These are phyloP conservation scores for Phoma sp. DNA, from an alignment of 2,329 filamentous ascomycete species.

Conservation along the genomic window DNA sequence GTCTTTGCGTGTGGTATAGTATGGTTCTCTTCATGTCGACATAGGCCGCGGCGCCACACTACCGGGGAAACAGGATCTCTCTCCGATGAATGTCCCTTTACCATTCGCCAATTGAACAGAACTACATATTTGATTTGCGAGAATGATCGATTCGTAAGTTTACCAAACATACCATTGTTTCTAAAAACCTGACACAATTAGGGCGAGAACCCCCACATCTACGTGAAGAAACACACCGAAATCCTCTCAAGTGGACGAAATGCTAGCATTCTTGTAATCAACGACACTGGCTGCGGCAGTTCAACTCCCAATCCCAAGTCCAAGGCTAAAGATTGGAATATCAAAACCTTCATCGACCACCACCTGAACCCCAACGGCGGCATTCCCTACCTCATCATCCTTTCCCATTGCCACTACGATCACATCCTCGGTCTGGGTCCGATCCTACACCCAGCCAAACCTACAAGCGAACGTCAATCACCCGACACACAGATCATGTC, in stretches of 20 bases:
- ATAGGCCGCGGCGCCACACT: not conserved
- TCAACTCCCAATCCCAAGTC: not conserved
- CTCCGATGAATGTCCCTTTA: constrained; percentile 19
- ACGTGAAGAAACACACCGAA: constrained; percentile 16
- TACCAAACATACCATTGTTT: not conserved
- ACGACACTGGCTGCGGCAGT: constrained; percentile 14
- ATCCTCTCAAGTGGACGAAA: not conserved
- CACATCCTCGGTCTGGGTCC: constrained; percentile 18
- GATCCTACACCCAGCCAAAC: constrained; percentile 1
- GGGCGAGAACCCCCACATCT: constrained; percentile 14
- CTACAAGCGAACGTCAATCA: not conserved
- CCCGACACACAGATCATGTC: not conserved
- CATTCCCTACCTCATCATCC: constrained; percentile 18
- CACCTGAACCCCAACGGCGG: constrained; percentile 12
- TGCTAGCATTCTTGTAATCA: constrained; percentile 9
- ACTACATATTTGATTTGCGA: constrained; percentile 20
- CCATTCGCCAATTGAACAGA: constrained; percentile 19
- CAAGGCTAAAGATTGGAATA: constrained; percentile 6
- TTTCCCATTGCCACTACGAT: constrained; percentile 24
- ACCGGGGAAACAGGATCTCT: not conserved
- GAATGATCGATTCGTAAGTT: constrained; percentile 18
- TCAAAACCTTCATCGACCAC: constrained; percentile 19
- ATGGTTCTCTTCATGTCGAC: constrained; percentile 5
- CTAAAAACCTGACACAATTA: not conserved
- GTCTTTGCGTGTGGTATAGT: not conserved